Base-by-base conservation (phyloP, 805 yeast genomes). In the Yamadazyma nakazawae region DNA sequence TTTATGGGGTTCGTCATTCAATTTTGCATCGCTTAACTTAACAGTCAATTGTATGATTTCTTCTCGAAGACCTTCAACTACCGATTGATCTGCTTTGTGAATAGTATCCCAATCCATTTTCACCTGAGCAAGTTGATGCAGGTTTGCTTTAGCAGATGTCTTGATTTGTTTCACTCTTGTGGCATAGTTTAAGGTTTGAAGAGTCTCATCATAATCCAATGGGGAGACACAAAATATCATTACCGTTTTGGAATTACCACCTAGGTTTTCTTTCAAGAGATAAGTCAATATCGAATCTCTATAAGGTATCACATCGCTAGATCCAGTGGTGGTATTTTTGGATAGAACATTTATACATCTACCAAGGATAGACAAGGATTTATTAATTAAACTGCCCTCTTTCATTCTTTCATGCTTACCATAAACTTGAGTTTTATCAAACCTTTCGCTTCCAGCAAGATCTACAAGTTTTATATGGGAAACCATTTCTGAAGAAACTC, bases 221-320 rank as follows among this genome's bases (percentile, higher is more conserved):
- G 96, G 95, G 0, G 95, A 82, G 0, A 89, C 73, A 60, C 95
- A 88, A 17, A 94, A 94, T n/a, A 89, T 77, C 85, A 89, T 81
- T 1, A 84, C 84, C 0, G 96, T 90, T 57, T 85, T 86, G n/a
- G 94, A 84, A 58, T 86, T 85, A 1, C 96, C 96, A 1, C 94
- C 89, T 32, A 88, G 66, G 49, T 80, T 81, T 54, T 86, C 92
- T 57, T 82, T 83, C 51, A 88, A 68, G 2, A 88, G 66, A 80
- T 91, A 84, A 0, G 96, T 88, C 45, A 88, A 66, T 0, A 76
- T 71, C 0, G 95, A 85, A 54, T 88, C 96, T 51, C 96, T 70
- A 56, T 83, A 85, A 0, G 92, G 92, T 13, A 80, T 63, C 5
- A 68, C 59, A 12, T 55, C 51, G 9, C 50, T 40, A 2, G 53